Conservation (phyloP, 352 stramenopile genomes). For the Phytopythium montanum region DNA sequence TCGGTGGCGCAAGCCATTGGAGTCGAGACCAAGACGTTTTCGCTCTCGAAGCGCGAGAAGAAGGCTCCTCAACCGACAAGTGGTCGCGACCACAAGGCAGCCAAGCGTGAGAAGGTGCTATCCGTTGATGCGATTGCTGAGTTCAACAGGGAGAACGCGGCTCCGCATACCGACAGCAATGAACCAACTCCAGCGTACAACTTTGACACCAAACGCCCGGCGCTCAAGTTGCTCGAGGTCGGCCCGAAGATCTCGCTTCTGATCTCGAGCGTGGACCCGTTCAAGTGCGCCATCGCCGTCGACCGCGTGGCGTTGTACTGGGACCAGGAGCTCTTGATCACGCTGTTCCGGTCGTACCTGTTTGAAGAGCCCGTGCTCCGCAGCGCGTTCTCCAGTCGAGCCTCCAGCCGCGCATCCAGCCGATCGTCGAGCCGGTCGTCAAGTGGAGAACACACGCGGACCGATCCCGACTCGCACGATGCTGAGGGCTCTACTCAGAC, state of each 20-base stretch:
- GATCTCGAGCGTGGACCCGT: conserved; percentile 44
- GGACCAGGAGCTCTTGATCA: conserved; percentile 65
- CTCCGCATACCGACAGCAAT: background rate
- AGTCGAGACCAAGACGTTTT: conserved; percentile 38
- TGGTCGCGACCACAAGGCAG: conserved; percentile 4
- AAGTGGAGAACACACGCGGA: conserved; percentile 8
- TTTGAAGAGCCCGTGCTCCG: conserved; percentile 21
- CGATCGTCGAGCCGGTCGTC: conserved; percentile 22
- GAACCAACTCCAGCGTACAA: conserved; percentile 48
- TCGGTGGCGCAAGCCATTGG: conserved; percentile 44
- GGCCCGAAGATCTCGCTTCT: conserved; percentile 47
- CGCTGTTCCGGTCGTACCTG: conserved; percentile 54
- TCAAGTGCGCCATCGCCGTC: conserved; percentile 43
- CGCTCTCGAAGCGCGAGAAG: conserved; percentile 42
- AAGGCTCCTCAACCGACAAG: background rate
- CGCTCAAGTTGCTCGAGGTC: conserved; percentile 55
- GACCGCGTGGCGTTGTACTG: conserved; percentile 62
- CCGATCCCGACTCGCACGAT: background rate
- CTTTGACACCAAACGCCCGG: conserved; percentile 27
- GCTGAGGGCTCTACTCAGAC: conserved; percentile 17
- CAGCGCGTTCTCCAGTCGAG: conserved; percentile 19
- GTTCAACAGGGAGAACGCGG: conserved; percentile 24
- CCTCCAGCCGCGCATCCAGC: conserved; percentile 12
- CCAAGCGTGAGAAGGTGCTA: conserved; percentile 27
- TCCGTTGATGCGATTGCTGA: conserved; percentile 29